Base-by-base conservation (phyloP, 495 filamentous ascomycete genomes). In the Lasiosphaeria miniovina region DNA sequence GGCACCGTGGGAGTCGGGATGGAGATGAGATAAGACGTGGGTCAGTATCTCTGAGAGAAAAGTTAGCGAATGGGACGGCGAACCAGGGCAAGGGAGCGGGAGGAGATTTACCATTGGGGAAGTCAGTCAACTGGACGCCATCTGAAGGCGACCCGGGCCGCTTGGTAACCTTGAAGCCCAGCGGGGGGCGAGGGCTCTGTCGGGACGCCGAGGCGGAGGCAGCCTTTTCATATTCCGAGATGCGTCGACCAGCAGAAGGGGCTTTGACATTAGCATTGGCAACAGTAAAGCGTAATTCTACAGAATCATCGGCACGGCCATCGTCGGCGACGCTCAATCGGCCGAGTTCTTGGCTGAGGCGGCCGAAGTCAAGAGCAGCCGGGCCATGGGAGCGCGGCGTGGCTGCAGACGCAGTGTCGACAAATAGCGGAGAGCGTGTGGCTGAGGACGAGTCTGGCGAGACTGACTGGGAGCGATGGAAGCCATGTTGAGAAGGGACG, bases 21-120 rank as follows among this genome's bases (percentile, higher is more conserved):
- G 84, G 41, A 97, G 74, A 74, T 97, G 89, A 36, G 93, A 96
- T 3, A 97, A 72, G n/a, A 94, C 87, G 65, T 97, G 92, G 9
- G 89, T 96, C 65, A 97, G 68, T 54, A 96, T 86, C 83, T 97
- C 92, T 96, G 68, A 53, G 59, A 43, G 32, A 11, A 50, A 36
- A 32, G 62, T 68, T 60, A 68, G 68, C 54, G 41, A 15, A 11
- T 36, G n/a, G 24, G 33, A 48, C 33, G 33, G 48, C 7, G 41
- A 12, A 52, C 5, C 43, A 46, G 43, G 15, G 12, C 8, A 41
- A 41, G 38, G 12, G 38, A 31, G 33, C 33, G 9, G 17, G 32
- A 14, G 49, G 34, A 54, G 9, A 77, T 83, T 58, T 78, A 94
- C 91, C 91, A 75, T 95, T 95, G 9, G 91, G 91, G 59, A 95